phyloP scores from a whole-genome alignment of 2,329 filamentous ascomycete genomes.

The Talaromyces piceae region DNA sequence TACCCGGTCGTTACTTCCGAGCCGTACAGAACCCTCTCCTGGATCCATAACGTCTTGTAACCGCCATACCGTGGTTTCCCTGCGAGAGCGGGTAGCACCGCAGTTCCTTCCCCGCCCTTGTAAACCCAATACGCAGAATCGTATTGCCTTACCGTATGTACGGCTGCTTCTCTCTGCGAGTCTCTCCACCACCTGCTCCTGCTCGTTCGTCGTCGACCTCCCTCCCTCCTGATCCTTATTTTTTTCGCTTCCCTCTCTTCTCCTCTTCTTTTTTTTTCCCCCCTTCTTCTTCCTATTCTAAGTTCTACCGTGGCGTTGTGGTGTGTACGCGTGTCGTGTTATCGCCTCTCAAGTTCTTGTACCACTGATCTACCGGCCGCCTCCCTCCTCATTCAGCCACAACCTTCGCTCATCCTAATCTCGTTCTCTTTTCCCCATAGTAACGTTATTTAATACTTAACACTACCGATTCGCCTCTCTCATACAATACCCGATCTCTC shows the following conservation, averaged over 20 bases:
- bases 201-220: background rate
- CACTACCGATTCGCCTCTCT: too few species aligned
- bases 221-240: background rate
- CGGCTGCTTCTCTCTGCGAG: too few species aligned
- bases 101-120: background rate
- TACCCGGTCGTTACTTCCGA: background rate
- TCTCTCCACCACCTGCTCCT: background rate
- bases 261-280: background rate
- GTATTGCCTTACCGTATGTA: too few species aligned
- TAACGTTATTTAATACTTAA: too few species aligned
- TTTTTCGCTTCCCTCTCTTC: background rate
- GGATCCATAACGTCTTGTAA: conserved; percentile 9
- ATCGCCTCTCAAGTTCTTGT: too few species aligned
- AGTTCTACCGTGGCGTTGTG: too few species aligned
- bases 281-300: background rate
- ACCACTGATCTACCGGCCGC: too few species aligned
- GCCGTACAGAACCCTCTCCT: background rate
- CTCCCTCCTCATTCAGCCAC: too few species aligned
- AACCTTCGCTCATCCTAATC: too few species aligned
- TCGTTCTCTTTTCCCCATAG: too few species aligned
- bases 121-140: background rate
- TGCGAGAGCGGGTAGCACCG: background rate
- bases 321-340: background rate
- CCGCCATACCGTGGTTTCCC: conserved; percentile 8
- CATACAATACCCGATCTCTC: too few species aligned